These are phyloP conservation scores for Aspergillus aculeatus DNA, from an alignment of 2,329 filamentous ascomycete species.

Conservation along the genomic window DNA sequence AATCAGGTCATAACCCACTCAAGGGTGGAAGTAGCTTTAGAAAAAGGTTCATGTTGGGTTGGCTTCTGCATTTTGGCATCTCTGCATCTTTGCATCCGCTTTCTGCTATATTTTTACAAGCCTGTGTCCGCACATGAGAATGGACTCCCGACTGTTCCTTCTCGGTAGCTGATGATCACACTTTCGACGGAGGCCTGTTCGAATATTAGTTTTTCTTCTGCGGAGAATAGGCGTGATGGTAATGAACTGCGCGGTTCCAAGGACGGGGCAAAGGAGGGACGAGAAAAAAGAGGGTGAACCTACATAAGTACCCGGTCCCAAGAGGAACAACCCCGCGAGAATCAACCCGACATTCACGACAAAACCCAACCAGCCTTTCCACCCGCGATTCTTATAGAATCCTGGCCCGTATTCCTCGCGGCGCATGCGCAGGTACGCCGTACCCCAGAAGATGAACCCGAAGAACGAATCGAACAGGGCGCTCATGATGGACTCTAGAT, in stretches of 20 bases:
- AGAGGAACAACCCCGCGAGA: constrained; percentile 72
- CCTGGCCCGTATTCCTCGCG: constrained; percentile 39
- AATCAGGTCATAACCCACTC: too few relatives aligned
- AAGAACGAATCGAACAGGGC: constrained; percentile 78
- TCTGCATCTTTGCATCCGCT: too few relatives aligned
- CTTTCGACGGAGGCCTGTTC: constrained; percentile 43
- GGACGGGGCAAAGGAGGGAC: too few relatives aligned
- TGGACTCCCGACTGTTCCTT: constrained; percentile 64
- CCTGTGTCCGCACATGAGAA: constrained; percentile 66
- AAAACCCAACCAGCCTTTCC: constrained; percentile 44
- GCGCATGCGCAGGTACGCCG: constrained; percentile 48
- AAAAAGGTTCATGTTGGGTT: too few relatives aligned
- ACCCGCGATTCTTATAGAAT: constrained; percentile 43
- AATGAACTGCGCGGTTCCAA: too few relatives aligned
- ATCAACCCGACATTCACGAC: constrained; percentile 72
- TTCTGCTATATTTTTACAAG: constrained; percentile 23
- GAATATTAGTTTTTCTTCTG: constrained; percentile 41
- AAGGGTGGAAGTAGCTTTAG: too few relatives aligned
- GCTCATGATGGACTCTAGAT: constrained; percentile 56
- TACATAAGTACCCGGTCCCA: constrained; percentile 76
- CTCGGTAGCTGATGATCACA: constrained; percentile 65
- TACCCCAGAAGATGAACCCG: constrained; percentile 83
- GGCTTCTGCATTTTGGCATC: too few relatives aligned
- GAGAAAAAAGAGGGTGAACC: constrained; percentile 22
- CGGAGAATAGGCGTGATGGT: too few relatives aligned